Evolutionary conservation across 177 flowering plant genomes (phyloP).

Genomic region (Tripterygium wilfordii): DNA sequence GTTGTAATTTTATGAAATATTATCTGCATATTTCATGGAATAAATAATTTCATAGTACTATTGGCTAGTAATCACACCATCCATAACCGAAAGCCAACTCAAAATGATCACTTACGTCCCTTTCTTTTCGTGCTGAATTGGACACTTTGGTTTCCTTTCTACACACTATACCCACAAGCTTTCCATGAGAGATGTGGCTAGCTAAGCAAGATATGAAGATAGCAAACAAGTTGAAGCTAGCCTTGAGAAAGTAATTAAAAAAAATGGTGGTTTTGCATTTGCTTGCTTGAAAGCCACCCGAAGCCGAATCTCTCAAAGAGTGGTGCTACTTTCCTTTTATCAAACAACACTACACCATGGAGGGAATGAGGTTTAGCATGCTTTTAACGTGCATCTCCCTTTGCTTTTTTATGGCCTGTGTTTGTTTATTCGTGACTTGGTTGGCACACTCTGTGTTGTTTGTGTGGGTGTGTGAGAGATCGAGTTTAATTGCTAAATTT

Average conservation of each 20-base stretch:
- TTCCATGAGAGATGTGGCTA: constrained; percentile 5
- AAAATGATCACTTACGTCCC: not conserved
- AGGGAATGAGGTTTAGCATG: constrained; percentile 11
- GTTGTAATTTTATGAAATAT: too few relatives aligned
- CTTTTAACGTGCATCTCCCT: constrained; percentile 9
- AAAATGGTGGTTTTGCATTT: too few relatives aligned
- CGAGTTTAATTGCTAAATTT: too few relatives aligned
- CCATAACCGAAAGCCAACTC: not conserved
- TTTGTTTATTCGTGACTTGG: constrained; percentile 5
- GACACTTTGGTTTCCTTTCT: constrained; percentile 3
- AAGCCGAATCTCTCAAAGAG: not conserved
- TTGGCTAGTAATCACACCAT: not conserved
- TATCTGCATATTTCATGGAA: too few relatives aligned
- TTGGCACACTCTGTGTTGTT: too few relatives aligned
- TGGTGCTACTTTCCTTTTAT: constrained; percentile 7
- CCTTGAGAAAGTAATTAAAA: too few relatives aligned
- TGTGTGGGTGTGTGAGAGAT: too few relatives aligned
- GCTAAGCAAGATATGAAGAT: too few relatives aligned
- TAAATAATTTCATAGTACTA: too few relatives aligned
- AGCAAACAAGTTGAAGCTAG: too few relatives aligned
- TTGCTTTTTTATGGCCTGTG: constrained; percentile 5
- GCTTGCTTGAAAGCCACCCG: constrained; percentile 4
- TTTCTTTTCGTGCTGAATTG: constrained; percentile 4
- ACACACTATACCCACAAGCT: constrained; percentile 4
- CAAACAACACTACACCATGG: constrained; percentile 5